These are phyloP conservation scores for Eimeria acervulina DNA, from an alignment of 169 alveolate species.

Conservation along the genomic window DNA sequence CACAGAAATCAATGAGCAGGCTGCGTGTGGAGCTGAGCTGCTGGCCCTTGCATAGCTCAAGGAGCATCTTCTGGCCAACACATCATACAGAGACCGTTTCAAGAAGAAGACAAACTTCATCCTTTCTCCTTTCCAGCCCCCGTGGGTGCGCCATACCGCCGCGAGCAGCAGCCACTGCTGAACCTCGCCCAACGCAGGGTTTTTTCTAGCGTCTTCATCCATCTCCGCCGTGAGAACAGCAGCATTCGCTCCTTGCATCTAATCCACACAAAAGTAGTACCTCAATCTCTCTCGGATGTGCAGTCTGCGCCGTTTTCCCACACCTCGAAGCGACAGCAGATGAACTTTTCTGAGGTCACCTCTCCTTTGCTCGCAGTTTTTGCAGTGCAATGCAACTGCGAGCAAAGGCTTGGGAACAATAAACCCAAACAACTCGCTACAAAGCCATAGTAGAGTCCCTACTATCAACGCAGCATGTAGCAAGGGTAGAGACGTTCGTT, in stretches of 20 bases:
- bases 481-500: no score
- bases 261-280: background rate
- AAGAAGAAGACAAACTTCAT: background rate
- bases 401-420: background rate
- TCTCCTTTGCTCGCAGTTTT: background rate
- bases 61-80: background rate
- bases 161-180: slow-evolving; percentile 51
- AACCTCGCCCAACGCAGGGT: background rate
- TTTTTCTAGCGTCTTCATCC: background rate
- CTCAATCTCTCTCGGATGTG: background rate
- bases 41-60: background rate
- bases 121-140: background rate
- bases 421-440: background rate
- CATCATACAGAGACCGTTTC: background rate
- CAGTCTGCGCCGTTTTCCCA: background rate
- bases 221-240: background rate
- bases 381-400: background rate
- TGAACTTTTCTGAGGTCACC: background rate
- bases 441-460: background rate
- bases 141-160: background rate
- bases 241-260: background rate
- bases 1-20: background rate
- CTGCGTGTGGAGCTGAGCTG: background rate
- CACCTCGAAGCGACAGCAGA: background rate
- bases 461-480: background rate